phyloP scores from a whole-genome alignment of 2,329 filamentous ascomycete species.

The Remersonia thermophila region DNA sequence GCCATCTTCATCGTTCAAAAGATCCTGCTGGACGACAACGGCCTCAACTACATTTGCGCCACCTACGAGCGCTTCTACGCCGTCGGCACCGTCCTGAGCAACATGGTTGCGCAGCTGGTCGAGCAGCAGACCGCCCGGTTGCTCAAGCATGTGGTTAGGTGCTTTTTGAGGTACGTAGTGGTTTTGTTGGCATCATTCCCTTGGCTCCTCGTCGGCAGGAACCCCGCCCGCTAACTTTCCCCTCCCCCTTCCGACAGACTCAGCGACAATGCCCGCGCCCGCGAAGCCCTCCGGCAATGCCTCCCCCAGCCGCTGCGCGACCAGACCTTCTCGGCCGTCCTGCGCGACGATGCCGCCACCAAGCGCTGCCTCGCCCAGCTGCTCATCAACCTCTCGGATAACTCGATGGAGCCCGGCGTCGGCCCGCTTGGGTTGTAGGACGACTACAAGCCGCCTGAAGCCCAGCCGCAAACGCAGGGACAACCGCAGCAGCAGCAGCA shows the following conservation, averaged over 20 bases:
- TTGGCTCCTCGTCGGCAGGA: not conserved
- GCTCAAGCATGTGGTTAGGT: constrained; percentile 93
- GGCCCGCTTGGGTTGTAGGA: constrained; percentile 18
- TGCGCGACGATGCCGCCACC: constrained; percentile 92
- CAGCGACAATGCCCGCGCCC: constrained; percentile 89
- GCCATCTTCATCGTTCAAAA: constrained; percentile 99
- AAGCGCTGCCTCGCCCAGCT: constrained; percentile 97
- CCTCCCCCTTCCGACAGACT: constrained; percentile 40
- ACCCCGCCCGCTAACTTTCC: too few relatives aligned
- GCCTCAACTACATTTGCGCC: constrained; percentile 94
- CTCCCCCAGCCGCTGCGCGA: constrained; percentile 97
- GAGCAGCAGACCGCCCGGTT: constrained; percentile 94
- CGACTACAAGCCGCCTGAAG: not conserved
- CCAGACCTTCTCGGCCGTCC: constrained; percentile 89
- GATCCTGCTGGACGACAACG: constrained; percentile 92
- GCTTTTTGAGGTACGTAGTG: constrained; percentile 73
- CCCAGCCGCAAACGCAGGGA: constrained; percentile 1
- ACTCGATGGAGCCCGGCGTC: constrained; percentile 44
- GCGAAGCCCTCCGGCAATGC: constrained; percentile 89
- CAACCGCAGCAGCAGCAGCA: not conserved
- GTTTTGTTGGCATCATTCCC: not conserved
- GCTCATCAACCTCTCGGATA: constrained; percentile 90
- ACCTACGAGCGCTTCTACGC: constrained; percentile 98
- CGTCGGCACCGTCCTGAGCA: constrained; percentile 91
- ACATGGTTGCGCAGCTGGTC: constrained; percentile 96